phyloP scores from a whole-genome alignment of 805 yeast species.

The Candida manassasensis region DNA sequence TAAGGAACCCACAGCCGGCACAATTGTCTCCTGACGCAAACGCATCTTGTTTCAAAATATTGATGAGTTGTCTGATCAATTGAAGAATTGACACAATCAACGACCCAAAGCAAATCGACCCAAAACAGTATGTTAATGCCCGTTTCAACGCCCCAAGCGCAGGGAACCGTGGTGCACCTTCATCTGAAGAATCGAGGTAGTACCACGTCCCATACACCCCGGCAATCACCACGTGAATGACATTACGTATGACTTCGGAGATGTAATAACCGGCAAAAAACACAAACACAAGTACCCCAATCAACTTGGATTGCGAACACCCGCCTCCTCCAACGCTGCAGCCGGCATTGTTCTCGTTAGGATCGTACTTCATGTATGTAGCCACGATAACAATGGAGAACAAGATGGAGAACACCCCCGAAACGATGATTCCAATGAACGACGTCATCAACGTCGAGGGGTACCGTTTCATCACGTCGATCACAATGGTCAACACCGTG shows the following conservation, averaged over 20 bases:
- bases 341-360: slow-evolving; percentile 46
- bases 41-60: slow-evolving; percentile 48
- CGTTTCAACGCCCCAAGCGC: slow-evolving; percentile 77
- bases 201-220: slow-evolving; percentile 93
- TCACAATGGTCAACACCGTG: slow-evolving; percentile 61
- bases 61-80: slow-evolving; percentile 52
- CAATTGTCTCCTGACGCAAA: slow-evolving; percentile 48
- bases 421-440: slow-evolving; percentile 51
- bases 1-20: slow-evolving; percentile 48
- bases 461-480: slow-evolving; percentile 68
- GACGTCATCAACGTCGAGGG: slow-evolving; percentile 68
- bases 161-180: slow-evolving; percentile 74
- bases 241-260: slow-evolving; percentile 75
- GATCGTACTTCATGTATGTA: slow-evolving; percentile 72
- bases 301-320: slow-evolving; percentile 54
- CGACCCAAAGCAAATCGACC: slow-evolving; percentile 86
- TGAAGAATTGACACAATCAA: slow-evolving; percentile 69
- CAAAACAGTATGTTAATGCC: slow-evolving; percentile 81
- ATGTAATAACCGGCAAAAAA: slow-evolving; percentile 81
- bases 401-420: slow-evolving; percentile 60
- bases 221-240: slow-evolving; percentile 74
- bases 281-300: slow-evolving; percentile 67
- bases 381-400: slow-evolving; percentile 69
- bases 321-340: slow-evolving; percentile 50
- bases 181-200: slow-evolving; percentile 68